Base-by-base conservation (phyloP, 352 stramenopile species). In the Halophytophthora batemanensis region DNA sequence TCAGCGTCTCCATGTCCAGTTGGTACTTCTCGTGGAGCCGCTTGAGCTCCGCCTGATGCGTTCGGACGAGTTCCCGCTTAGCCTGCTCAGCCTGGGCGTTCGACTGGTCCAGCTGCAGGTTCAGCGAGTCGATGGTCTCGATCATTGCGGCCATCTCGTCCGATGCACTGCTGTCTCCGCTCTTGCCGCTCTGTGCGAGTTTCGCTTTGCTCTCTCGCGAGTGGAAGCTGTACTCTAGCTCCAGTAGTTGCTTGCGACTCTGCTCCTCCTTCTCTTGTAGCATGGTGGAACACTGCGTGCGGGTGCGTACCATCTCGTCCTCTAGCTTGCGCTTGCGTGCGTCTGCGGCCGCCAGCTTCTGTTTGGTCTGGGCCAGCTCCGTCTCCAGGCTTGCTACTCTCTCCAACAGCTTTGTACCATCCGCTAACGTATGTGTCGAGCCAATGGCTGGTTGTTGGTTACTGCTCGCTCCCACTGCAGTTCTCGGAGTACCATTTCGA, bases 51-150 rank as follows among this genome's bases (percentile, higher is more conserved):
- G 47, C 8, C 50, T 84, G 77, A 15, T 93, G 75, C 1, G 23
- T 22, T 2, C 71, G 60, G 0, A 58, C 39, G 0, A 83, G 31
- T 25, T 83, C 61, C 12, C 71, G 67, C 21, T 64, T 64, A 1
- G 68, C 35, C 31, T 62, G 56, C 0, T 89, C 77, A 12, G 67
- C 66, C 3, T 75, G 64, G 3, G 50, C 35, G 11, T 75, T 77
- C 0, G 66, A 50, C 28, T 77, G 55, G 35, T 90, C 76, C 2
- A 93, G 50, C 36, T 93, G 79, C 3, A 57, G 40, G 25, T 81
- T 82, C 0, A 93, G 50, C 3, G 66, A 56, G 34, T 93, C 77
- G 25, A 93, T 87, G 0, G 75, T 88, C 51, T 93, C 82, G 17
- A 93, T 86, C 1, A 90, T 43, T 6, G 67, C 66, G 0, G 72